A percentile compares a stretch with the other conserved stretches of the same genome.
Evolutionary conservation across 2,329 filamentous ascomycete genomes (phyloP).

Genomic region (Tricladium varicosporioides): DNA sequence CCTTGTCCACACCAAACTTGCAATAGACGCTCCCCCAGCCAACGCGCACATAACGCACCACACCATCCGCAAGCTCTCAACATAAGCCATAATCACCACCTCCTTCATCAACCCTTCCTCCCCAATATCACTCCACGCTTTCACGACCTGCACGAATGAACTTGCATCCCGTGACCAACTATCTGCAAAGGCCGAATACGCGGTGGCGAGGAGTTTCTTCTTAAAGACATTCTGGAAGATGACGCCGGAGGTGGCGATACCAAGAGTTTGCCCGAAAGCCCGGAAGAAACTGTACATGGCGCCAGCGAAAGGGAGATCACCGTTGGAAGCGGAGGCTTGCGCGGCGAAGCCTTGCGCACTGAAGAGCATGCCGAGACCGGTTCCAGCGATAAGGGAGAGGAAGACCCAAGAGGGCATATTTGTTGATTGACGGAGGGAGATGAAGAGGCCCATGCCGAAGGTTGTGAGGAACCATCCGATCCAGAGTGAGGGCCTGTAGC

Average conservation of each 20-base stretch:
- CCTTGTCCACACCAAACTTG: too few relatives aligned
- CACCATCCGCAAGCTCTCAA: too few relatives aligned
- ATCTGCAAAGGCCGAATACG: constrained; percentile 14
- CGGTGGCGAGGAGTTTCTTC: constrained; percentile 20
- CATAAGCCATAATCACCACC: background rate
- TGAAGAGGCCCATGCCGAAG: too few relatives aligned
- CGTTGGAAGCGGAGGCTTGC: constrained; percentile 55
- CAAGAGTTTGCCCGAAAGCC: constrained; percentile 47
- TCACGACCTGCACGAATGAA: constrained; percentile 22
- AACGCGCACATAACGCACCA: too few relatives aligned
- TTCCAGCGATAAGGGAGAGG: constrained; percentile 56
- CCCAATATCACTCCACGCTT: constrained; percentile 9
- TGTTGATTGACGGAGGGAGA: too few relatives aligned
- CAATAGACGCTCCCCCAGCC: too few relatives aligned
- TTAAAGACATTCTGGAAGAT: constrained; percentile 62
- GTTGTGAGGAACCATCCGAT: too few relatives aligned
- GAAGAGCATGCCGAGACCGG: constrained; percentile 63
- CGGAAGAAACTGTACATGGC: constrained; percentile 67
- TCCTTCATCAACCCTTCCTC: background rate
- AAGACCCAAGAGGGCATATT: constrained; percentile 48
- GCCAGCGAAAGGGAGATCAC: constrained; percentile 56
- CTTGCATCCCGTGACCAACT: constrained; percentile 22
- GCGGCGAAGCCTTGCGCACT: constrained; percentile 59
- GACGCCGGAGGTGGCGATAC: constrained; percentile 52
- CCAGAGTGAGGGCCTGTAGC: too few relatives aligned